Conservation (phyloP, 345 rosid species). For the Litchi chinensis region DNA sequence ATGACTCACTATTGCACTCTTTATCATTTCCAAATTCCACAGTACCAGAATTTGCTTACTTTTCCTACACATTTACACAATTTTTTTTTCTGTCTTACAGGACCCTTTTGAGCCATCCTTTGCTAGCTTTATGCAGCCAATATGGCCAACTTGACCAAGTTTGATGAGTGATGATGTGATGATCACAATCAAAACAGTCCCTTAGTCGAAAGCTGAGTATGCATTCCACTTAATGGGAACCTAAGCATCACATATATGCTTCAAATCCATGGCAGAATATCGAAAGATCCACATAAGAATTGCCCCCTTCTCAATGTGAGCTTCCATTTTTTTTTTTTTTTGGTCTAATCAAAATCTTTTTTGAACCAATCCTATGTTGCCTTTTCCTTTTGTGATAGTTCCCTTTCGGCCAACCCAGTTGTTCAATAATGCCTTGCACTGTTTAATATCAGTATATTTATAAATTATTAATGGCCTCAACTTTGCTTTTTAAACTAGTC, state of each 20-base stretch:
- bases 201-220: constrained; percentile 51
- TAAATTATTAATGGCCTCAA: background rate
- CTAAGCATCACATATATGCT: constrained; percentile 44
- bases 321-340: constrained; percentile 9
- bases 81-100: background rate
- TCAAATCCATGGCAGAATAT: constrained; percentile 30
- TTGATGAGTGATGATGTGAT: background rate
- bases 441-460: constrained; percentile 36
- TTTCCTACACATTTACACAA: background rate
- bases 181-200: constrained; percentile 21
- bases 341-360: constrained; percentile 21
- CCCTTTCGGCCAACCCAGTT: constrained; percentile 45
- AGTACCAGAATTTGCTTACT: constrained; percentile 19
- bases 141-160: constrained; percentile 48
- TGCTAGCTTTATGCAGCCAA: constrained; percentile 26
- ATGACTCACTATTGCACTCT: constrained; percentile 44
- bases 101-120: constrained; percentile 16
- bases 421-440: constrained; percentile 35
- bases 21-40: constrained; percentile 18
- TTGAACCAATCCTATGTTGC: constrained; percentile 31
- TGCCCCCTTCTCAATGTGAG: background rate
- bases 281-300: constrained; percentile 36
- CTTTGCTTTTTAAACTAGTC: constrained; percentile 27
- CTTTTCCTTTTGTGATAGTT: constrained; percentile 32
- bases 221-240: constrained; percentile 52